phyloP scores from a whole-genome alignment of 257 asterid genomes.

The Solanum bulbocastanum region DNA sequence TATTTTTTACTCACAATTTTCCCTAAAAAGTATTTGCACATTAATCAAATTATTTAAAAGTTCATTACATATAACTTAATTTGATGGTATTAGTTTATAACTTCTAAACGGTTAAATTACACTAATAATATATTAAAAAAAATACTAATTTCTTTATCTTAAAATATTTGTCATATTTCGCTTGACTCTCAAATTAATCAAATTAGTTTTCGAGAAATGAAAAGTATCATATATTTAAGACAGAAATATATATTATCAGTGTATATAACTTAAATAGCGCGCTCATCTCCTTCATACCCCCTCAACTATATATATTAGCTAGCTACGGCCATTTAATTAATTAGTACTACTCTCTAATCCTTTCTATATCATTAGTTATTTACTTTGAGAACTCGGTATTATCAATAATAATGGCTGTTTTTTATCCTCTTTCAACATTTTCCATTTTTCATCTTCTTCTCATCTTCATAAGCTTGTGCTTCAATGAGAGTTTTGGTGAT shows the following conservation, averaged over 20 bases:
- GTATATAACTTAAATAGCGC: not conserved
- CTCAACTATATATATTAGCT: not conserved
- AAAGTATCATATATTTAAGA: not conserved
- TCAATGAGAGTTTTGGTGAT: slow-evolving; percentile 10
- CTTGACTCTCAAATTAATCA: not conserved
- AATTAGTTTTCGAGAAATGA: not conserved
- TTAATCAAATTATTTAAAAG: not conserved
- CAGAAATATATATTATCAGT: not conserved
- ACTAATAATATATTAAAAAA: not conserved
- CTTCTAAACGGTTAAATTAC: not conserved
- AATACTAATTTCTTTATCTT: not conserved
- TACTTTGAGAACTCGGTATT: not conserved
- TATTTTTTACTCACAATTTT: no score
- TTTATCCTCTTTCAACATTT: not conserved
- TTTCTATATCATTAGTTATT: not conserved
- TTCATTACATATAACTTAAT: not conserved
- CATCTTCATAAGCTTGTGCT: slow-evolving; percentile 17
- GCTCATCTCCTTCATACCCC: slow-evolving; percentile 6
- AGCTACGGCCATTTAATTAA: not conserved
- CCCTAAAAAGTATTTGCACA: not conserved
- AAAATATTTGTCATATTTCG: not conserved
- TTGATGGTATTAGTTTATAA: not conserved
- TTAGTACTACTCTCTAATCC: not conserved
- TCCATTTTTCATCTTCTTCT: slow-evolving; percentile 11
- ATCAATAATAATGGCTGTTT: slow-evolving; percentile 28